These are phyloP conservation scores for Cryphonectria naterciae DNA, from an alignment of 2,329 filamentous ascomycete genomes.

Conservation along the genomic window DNA sequence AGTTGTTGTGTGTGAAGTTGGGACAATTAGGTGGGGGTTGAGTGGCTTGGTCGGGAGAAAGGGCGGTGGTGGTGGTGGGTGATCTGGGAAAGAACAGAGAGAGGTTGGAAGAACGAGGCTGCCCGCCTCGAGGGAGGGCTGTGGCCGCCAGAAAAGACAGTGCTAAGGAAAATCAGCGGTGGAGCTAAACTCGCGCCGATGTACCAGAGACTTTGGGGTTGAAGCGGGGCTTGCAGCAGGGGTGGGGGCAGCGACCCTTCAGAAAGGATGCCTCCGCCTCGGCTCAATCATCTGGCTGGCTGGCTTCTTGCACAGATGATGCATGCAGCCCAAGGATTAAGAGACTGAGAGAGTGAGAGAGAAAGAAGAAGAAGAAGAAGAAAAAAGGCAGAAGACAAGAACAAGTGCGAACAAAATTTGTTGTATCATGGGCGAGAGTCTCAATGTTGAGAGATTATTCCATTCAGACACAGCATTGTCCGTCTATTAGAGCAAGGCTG, in stretches of 20 bases:
- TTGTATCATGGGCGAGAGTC: not conserved
- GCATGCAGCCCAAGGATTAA: not conserved
- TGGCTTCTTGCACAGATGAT: not conserved
- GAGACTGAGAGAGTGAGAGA: no score
- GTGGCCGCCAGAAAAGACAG: slow-evolving; percentile 14
- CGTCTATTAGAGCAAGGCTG: not conserved
- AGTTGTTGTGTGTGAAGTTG: not conserved
- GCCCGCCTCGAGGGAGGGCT: slow-evolving; percentile 14
- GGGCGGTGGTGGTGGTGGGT: not conserved
- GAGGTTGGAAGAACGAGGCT: slow-evolving; percentile 14
- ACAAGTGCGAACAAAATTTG: not conserved
- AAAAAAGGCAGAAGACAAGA: not conserved
- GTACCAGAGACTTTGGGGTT: not conserved
- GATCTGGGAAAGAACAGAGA: not conserved
- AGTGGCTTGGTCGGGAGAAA: not conserved
- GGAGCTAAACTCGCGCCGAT: not conserved
- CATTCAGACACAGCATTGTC: not conserved
- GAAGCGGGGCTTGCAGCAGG: slow-evolving; percentile 5
- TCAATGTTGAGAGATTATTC: not conserved
- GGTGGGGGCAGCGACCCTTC: not conserved
- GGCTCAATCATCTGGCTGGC: not conserved
- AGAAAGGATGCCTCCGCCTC: not conserved
- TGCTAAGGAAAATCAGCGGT: slow-evolving; percentile 1
- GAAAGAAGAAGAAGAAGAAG: no score
- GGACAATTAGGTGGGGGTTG: not conserved